Evolutionary conservation across 306 rosid species (phyloP).

Genomic region (Fagus sylvatica): DNA sequence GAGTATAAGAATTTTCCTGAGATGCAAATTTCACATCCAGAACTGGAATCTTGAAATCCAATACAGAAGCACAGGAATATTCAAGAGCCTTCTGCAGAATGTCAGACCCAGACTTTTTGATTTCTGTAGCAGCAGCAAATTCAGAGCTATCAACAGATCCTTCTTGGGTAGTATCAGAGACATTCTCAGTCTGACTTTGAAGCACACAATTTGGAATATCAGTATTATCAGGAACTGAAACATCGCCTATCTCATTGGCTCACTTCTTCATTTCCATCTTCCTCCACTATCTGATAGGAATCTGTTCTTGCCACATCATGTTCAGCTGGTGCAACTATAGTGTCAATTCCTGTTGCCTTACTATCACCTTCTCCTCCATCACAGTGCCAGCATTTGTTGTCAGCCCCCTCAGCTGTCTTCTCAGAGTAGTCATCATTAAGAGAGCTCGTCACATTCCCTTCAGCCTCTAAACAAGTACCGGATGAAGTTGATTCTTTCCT

Average conservation of each 20-base stretch:
- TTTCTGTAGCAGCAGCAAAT: constrained; percentile 19
- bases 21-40: constrained; percentile 74
- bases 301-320: constrained; percentile 15
- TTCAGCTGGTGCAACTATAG: constrained; percentile 15
- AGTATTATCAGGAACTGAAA: constrained; percentile 16
- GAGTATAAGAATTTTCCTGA: constrained; percentile 23
- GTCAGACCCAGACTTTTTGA: constrained; percentile 31
- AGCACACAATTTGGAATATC: constrained; percentile 21
- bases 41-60: constrained; percentile 64
- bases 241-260: constrained; percentile 15
- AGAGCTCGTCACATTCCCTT: constrained; percentile 23
- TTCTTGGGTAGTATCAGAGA: constrained; percentile 21
- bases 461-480: constrained; percentile 22
- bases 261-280: constrained; percentile 29
- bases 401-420: constrained; percentile 29
- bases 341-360: constrained; percentile 13
- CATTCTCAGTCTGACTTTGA: constrained; percentile 23
- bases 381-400: constrained; percentile 5
- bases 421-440: constrained; percentile 29
- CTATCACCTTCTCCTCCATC: constrained; percentile 27
- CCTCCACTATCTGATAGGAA: constrained; percentile 24
- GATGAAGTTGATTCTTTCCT: constrained; percentile 29
- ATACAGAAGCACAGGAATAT: constrained; percentile 45
- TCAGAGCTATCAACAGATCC: constrained; percentile 24
- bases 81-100: constrained; percentile 61